These are phyloP conservation scores for Striga hermonthica DNA, from an alignment of 305 asterid species.

Conservation along the genomic window DNA sequence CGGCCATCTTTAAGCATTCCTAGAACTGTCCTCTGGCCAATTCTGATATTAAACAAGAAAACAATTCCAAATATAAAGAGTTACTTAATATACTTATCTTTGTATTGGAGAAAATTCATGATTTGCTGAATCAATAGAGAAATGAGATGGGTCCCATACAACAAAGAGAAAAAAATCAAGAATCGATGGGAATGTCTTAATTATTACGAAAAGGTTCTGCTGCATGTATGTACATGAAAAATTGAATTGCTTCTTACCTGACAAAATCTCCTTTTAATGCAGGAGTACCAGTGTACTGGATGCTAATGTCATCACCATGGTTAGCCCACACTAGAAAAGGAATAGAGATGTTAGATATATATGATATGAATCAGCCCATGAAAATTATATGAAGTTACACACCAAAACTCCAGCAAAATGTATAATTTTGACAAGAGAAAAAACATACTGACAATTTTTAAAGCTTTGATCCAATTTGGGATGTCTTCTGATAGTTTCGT, in stretches of 20 bases:
- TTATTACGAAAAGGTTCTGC: neutral
- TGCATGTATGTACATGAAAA: conserved; percentile 11
- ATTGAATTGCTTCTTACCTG: no score
- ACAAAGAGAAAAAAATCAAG: neutral
- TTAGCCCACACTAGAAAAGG: conserved; percentile 81
- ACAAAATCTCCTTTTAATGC: conserved; percentile 97
- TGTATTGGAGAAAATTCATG: conserved; percentile 8
- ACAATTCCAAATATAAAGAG: conserved; percentile 4
- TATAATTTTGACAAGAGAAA: conserved; percentile 18
- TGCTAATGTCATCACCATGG: conserved; percentile 95
- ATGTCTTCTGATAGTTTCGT: conserved; percentile 68
- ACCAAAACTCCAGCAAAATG: conserved; percentile 10
- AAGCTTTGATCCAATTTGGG: conserved; percentile 65
- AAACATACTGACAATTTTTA: conserved; percentile 61
- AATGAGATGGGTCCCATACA: neutral
- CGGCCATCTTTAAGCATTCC: conserved; percentile 72
- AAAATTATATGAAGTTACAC: conserved; percentile 11
- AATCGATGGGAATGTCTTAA: neutral
- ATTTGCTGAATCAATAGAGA: neutral
- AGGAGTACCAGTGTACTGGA: conserved; percentile 94
- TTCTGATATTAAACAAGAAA: conserved; percentile 40
- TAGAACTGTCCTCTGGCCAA: conserved; percentile 63
- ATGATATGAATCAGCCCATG: conserved; percentile 25
- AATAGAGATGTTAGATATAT: conserved; percentile 18
- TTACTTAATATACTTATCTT: neutral